These are phyloP conservation scores for maize (Zea mays) DNA, from an alignment of 176 grass and related monocot species.

Conservation along the genomic window DNA sequence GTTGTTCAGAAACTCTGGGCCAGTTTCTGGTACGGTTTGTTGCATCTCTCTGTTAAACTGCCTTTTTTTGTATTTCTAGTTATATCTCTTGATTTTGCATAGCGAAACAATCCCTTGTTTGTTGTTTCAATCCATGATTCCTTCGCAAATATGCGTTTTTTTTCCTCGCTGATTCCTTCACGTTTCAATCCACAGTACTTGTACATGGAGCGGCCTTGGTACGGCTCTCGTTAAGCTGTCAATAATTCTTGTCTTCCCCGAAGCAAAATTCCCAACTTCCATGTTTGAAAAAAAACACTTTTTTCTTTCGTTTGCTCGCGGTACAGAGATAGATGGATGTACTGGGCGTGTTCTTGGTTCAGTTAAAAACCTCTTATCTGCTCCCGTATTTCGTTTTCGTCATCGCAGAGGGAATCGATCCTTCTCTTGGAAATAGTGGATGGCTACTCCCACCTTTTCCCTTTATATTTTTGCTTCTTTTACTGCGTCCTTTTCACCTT, in stretches of 20 bases:
- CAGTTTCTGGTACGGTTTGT: conserved; percentile 33
- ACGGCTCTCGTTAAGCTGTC: background rate
- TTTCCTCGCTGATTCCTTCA: background rate
- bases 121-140: conserved; percentile 1
- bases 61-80: background rate
- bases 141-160: background rate
- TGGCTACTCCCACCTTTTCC: conserved; percentile 28
- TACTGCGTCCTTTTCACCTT: conserved; percentile 48
- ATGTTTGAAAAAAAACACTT: background rate
- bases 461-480: conserved; percentile 34
- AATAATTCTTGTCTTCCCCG: background rate
- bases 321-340: background rate
- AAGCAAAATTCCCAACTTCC: background rate
- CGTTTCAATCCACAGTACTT: background rate
- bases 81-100: conserved; percentile 24
- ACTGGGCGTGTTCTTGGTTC: background rate
- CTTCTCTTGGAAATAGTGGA: conserved; percentile 37
- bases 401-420: conserved; percentile 34
- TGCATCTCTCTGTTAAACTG: conserved; percentile 8
- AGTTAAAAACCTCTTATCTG: background rate
- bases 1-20: conserved; percentile 1
- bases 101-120: background rate
- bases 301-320: background rate
- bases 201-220: background rate
- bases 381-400: conserved; percentile 14